phyloP scores from a whole-genome alignment of 805 yeast genomes.

The Zygosaccharomyces rouxii region DNA sequence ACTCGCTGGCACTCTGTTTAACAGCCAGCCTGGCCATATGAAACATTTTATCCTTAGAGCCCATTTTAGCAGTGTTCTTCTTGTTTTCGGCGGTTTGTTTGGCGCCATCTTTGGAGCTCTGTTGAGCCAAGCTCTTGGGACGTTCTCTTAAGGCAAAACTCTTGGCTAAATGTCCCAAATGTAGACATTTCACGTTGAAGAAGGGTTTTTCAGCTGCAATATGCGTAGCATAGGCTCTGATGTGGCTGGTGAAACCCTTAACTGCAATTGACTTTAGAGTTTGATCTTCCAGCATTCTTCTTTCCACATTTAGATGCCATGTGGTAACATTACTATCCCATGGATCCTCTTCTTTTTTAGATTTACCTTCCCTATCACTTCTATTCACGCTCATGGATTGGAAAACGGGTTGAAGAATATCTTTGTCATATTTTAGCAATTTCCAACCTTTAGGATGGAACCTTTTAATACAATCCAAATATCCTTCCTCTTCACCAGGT shows the following conservation, averaged over 20 bases:
- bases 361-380: conserved; percentile 32
- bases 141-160: conserved; percentile 92
- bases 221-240: conserved; percentile 96
- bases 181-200: conserved; percentile 78
- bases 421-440: conserved; percentile 46
- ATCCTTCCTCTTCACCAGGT: conserved; percentile 88
- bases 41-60: conserved; percentile 68
- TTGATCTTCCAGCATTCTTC: conserved; percentile 75
- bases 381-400: conserved; percentile 29
- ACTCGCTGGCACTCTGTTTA: conserved; percentile 63
- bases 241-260: conserved; percentile 80
- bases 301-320: conserved; percentile 87
- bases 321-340: conserved; percentile 97
- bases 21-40: conserved; percentile 69
- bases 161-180: conserved; percentile 94
- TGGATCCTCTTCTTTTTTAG: conserved; percentile 36
- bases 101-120: conserved; percentile 21
- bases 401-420: conserved; percentile 37
- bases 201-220: conserved; percentile 69
- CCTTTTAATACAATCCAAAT: conserved; percentile 56
- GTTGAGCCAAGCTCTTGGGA: conserved; percentile 70
- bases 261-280: conserved; percentile 60
- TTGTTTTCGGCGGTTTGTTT: conserved; percentile 20
- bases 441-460: conserved; percentile 56
- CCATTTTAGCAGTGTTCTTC: conserved; percentile 24